Conservation (phyloP, 768 basidiomycete genomes). For the Amanita rimosa region DNA sequence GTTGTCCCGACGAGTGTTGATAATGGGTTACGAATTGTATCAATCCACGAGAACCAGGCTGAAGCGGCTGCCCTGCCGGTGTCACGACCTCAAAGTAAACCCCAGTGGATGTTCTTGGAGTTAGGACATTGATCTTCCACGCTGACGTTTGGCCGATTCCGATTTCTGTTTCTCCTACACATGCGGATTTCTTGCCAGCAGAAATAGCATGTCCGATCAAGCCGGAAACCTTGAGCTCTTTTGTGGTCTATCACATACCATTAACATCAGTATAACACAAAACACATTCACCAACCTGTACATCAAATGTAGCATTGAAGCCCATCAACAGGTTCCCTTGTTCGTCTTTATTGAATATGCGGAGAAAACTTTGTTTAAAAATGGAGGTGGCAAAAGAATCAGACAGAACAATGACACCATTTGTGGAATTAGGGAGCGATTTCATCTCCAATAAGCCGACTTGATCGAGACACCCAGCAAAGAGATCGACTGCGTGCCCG, state of each 20-base stretch:
- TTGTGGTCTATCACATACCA: conserved; percentile 62
- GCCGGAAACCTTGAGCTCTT: conserved; percentile 97
- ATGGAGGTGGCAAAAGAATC: conserved; percentile 97
- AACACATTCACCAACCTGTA: conserved; percentile 48
- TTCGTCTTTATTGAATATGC: conserved; percentile 87
- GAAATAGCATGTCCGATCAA: conserved; percentile 97
- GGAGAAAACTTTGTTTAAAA: conserved; percentile 96
- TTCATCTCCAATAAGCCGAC: conserved; percentile 98
- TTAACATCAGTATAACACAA: background rate
- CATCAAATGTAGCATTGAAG: conserved; percentile 98
- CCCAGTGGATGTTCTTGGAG: conserved; percentile 75
- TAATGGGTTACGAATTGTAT: conserved; percentile 99
- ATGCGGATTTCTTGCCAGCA: conserved; percentile 90
- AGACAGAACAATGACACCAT: conserved; percentile 91
- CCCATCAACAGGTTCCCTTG: conserved; percentile 93
- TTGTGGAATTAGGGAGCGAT: conserved; percentile 87
- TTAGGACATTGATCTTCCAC: conserved; percentile 93
- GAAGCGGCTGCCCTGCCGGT: conserved; percentile 87
- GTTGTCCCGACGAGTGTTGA: conserved; percentile 94
- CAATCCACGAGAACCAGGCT: conserved; percentile 83
- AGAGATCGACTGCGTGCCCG: conserved; percentile 90
- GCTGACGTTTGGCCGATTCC: conserved; percentile 98
- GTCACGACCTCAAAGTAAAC: conserved; percentile 99
- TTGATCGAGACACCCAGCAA: conserved; percentile 96
- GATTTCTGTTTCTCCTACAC: conserved; percentile 98